These are phyloP conservation scores for Penicillium antarcticum DNA, from an alignment of 495 filamentous ascomycete genomes.

Conservation along the genomic window DNA sequence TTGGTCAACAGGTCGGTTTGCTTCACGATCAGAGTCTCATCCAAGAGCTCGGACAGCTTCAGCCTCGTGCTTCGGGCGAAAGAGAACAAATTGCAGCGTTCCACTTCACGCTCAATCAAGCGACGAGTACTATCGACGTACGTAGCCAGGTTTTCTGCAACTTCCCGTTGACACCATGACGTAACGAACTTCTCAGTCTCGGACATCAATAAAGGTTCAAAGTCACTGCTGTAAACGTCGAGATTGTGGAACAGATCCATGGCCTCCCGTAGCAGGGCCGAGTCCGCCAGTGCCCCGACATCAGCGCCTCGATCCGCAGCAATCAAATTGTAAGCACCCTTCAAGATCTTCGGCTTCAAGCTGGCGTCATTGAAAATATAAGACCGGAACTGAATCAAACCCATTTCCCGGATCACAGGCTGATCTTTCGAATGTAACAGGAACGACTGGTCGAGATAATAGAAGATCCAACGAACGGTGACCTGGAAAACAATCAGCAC, in stretches of 20 bases:
- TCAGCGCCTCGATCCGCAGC: slow-evolving; percentile 62
- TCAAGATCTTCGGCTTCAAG: slow-evolving; percentile 54
- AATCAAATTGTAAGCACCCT: slow-evolving; percentile 74
- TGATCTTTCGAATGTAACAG: slow-evolving; percentile 62
- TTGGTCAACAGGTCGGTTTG: slow-evolving; percentile 61
- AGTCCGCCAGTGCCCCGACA: slow-evolving; percentile 37
- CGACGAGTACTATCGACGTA: slow-evolving; percentile 66
- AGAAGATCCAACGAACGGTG: slow-evolving; percentile 80
- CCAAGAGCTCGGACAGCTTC: slow-evolving; percentile 65
- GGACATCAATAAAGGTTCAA: slow-evolving; percentile 71
- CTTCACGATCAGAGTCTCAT: slow-evolving; percentile 60
- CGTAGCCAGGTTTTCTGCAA: slow-evolving; percentile 54
- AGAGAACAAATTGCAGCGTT: slow-evolving; percentile 71
- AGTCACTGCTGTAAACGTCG: slow-evolving; percentile 69
- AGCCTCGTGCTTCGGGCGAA: slow-evolving; percentile 80
- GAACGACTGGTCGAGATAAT: slow-evolving; percentile 87
- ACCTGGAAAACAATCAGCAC: slow-evolving; percentile 40
- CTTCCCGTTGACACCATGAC: slow-evolving; percentile 61
- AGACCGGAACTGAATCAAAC: slow-evolving; percentile 54
- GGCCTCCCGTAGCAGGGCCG: slow-evolving; percentile 60
- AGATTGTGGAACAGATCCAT: slow-evolving; percentile 80
- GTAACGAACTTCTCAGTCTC: slow-evolving; percentile 62
- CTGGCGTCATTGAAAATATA: slow-evolving; percentile 52
- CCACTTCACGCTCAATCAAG: slow-evolving; percentile 66
- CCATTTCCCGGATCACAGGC: slow-evolving; percentile 56